A percentile compares a stretch with the other conserved stretches of the same genome.
Evolutionary conservation across 2,329 filamentous ascomycete genomes (phyloP).

Genomic region (Penicillium paneum): DNA sequence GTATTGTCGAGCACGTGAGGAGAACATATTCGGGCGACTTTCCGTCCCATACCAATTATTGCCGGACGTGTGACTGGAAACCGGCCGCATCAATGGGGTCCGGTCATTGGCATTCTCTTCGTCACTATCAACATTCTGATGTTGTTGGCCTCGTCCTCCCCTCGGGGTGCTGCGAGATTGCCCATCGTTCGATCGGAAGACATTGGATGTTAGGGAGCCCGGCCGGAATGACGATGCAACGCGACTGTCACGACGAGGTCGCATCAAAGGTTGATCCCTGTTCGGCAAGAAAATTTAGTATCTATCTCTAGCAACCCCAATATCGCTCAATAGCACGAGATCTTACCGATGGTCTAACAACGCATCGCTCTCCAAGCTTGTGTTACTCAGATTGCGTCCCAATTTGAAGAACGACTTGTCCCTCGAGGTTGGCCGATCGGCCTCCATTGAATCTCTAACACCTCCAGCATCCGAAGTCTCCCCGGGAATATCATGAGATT

Average conservation of each 20-base stretch:
- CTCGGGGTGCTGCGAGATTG: slow-evolving; percentile 33
- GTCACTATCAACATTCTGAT: slow-evolving; percentile 29
- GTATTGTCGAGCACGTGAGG: slow-evolving; percentile 24
- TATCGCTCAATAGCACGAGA: neutral
- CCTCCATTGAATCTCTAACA: slow-evolving; percentile 30
- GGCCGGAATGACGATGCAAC: slow-evolving; percentile 40
- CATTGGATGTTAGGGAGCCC: slow-evolving; percentile 27
- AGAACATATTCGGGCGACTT: slow-evolving; percentile 24
- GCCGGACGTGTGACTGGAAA: slow-evolving; percentile 34
- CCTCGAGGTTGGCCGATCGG: slow-evolving; percentile 25
- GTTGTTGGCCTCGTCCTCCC: slow-evolving; percentile 27
- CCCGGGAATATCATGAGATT: slow-evolving; percentile 50
- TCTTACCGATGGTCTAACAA: slow-evolving; percentile 78
- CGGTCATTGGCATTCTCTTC: slow-evolving; percentile 47
- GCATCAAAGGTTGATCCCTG: slow-evolving; percentile 61
- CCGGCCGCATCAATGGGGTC: slow-evolving; percentile 52
- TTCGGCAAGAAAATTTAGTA: slow-evolving; percentile 17
- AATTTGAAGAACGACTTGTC: slow-evolving; percentile 54
- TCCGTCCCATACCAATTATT: slow-evolving; percentile 36
- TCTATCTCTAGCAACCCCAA: neutral
- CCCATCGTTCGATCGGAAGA: slow-evolving; percentile 46
- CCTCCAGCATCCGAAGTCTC: slow-evolving; percentile 46
- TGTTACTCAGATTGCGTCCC: slow-evolving; percentile 66
- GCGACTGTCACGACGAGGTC: slow-evolving; percentile 58
- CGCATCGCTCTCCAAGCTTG: slow-evolving; percentile 84